These are phyloP conservation scores for Jackrogersella multiformis DNA, from an alignment of 495 filamentous ascomycete species.

Conservation along the genomic window DNA sequence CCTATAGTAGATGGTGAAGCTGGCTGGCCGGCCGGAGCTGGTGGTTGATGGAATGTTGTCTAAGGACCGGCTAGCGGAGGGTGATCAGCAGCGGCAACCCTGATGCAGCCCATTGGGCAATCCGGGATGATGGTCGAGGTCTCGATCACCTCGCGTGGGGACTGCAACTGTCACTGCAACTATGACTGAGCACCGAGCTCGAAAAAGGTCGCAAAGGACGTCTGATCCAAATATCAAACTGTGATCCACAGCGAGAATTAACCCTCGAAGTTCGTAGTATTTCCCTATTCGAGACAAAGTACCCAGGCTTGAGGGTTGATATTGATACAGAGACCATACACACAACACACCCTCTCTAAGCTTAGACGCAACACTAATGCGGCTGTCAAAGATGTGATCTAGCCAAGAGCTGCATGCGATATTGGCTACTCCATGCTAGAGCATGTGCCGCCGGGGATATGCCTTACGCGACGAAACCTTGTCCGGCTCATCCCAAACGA, in stretches of 20 bases:
- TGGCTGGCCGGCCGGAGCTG: slow-evolving; percentile 25
- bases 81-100: slow-evolving; percentile 28
- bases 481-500: slow-evolving; percentile 11
- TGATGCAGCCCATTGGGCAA: slow-evolving; percentile 26
- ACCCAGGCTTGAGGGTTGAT: slow-evolving; percentile 11
- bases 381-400: slow-evolving; percentile 46
- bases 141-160: slow-evolving; percentile 24
- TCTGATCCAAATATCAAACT: slow-evolving; percentile 23
- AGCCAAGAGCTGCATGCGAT: slow-evolving; percentile 42
- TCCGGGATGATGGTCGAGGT: slow-evolving; percentile 31
- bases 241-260: slow-evolving; percentile 12
- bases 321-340: slow-evolving; percentile 1
- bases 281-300: slow-evolving; percentile 29
- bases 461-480: slow-evolving; percentile 36
- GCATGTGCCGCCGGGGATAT: slow-evolving; percentile 30
- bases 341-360: slow-evolving; percentile 4
- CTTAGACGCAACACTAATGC: slow-evolving; percentile 34
- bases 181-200: background rate
- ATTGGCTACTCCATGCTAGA: slow-evolving; percentile 34
- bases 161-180: slow-evolving; percentile 20
- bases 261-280: slow-evolving; percentile 5
- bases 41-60: slow-evolving; percentile 5
- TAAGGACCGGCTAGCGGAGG: slow-evolving; percentile 32
- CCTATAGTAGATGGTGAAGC: no score
- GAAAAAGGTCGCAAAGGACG: background rate